Percentiles rank a stretch among this genome's conserved stretches.
These are phyloP conservation scores for Peronosclerospora sorghi DNA, from an alignment of 352 stramenopile genomes.

Conservation along the genomic window DNA sequence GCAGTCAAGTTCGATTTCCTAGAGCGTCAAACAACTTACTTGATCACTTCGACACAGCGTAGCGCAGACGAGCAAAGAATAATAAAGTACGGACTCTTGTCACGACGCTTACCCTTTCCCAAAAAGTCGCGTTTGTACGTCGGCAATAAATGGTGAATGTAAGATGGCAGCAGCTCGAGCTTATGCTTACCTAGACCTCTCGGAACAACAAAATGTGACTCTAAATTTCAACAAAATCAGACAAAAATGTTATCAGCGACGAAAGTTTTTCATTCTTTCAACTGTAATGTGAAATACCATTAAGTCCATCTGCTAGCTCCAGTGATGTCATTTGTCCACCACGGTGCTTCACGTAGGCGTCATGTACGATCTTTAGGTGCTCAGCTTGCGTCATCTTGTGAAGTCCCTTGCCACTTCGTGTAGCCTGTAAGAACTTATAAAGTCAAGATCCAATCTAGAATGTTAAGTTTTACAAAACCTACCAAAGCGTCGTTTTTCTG, in stretches of 20 bases:
- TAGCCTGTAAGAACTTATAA: not conserved
- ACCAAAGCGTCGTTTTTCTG: conserved; percentile 27
- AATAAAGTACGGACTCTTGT: conserved; percentile 87
- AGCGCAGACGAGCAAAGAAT: conserved; percentile 88
- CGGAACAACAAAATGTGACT: conserved; percentile 53
- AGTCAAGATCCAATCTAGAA: not conserved
- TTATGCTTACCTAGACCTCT: conserved; percentile 73
- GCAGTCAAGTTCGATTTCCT: too few species aligned
- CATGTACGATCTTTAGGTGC: conserved; percentile 78
- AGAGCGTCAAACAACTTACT: conserved; percentile 41
- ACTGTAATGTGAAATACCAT: conserved; percentile 23
- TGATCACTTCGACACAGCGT: conserved; percentile 87
- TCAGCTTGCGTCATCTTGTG: conserved; percentile 69
- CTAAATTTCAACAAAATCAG: conserved; percentile 7
- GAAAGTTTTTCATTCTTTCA: too few species aligned
- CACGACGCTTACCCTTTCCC: conserved; percentile 62
- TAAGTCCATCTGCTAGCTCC: conserved; percentile 71
- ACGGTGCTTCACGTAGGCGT: conserved; percentile 63
- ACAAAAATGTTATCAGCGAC: too few species aligned
- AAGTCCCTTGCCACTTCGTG: conserved; percentile 46
- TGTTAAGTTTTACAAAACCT: not conserved
- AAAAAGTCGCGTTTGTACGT: conserved; percentile 69
- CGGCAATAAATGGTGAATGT: conserved; percentile 63
- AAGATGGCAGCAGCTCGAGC: conserved; percentile 53
- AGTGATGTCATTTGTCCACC: conserved; percentile 70